Percentiles rank a stretch among this genome's conserved stretches.
Evolutionary conservation across 192 early-diverging fungal species (phyloP).

Genomic region (Pilobolus umbonatus): DNA sequence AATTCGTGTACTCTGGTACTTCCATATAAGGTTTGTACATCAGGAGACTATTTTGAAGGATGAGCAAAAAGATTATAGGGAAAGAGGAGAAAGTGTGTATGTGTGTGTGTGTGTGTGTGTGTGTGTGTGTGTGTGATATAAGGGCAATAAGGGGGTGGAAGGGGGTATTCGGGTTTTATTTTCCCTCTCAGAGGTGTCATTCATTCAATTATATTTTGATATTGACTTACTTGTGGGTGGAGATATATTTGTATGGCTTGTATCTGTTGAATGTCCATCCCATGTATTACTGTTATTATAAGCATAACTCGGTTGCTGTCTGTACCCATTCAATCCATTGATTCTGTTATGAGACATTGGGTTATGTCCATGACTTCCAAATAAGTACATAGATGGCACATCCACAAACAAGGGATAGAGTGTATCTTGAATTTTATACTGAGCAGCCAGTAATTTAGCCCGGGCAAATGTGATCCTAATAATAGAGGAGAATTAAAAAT

Average conservation of each 20-base stretch:
- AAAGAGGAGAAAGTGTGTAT: too few relatives aligned
- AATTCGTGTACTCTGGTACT: too few relatives aligned
- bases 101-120: too few relatives aligned
- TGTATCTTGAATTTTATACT: constrained; percentile 69
- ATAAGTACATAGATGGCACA: constrained; percentile 63
- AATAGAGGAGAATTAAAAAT: neutral
- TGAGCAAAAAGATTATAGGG: too few relatives aligned
- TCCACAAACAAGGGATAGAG: constrained; percentile 75
- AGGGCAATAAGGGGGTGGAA: constrained; percentile 6
- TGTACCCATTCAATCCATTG: constrained; percentile 9
- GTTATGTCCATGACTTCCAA: constrained; percentile 16
- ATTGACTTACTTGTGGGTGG: neutral
- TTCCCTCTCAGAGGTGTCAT: neutral
- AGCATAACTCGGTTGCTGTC: neutral
- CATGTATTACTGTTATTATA: neutral
- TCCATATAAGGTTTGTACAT: too few relatives aligned
- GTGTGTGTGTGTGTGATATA: too few relatives aligned
- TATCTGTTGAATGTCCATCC: neutral
- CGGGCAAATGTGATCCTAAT: constrained; percentile 61
- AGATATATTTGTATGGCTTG: neutral
- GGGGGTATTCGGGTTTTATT: neutral
- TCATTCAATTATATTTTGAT: neutral
- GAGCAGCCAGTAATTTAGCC: constrained; percentile 57
- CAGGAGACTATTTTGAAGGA: too few relatives aligned
- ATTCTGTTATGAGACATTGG: constrained; percentile 11